A percentile compares a stretch with the other conserved stretches of the same genome.
Evolutionary conservation across 805 yeast species (phyloP).

Genomic region (Jamesozyma jinghongensis): DNA sequence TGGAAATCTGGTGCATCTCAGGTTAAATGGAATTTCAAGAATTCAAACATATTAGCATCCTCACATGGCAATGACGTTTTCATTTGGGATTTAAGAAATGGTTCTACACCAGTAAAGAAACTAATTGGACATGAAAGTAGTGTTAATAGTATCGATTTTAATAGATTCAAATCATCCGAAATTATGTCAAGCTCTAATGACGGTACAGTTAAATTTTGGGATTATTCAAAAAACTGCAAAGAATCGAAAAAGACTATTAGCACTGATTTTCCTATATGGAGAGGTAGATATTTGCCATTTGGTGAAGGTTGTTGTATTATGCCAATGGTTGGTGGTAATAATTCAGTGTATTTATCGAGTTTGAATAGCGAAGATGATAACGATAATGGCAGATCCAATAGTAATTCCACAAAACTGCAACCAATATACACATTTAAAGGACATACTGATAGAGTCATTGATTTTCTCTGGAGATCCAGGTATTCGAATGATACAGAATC

Average conservation of each 20-base stretch:
- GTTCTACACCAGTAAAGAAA: slow-evolving; percentile 61
- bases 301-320: slow-evolving; percentile 81
- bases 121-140: slow-evolving; percentile 74
- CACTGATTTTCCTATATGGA: slow-evolving; percentile 78
- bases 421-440: slow-evolving; percentile 63
- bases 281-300: slow-evolving; percentile 83
- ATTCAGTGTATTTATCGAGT: slow-evolving; percentile 33
- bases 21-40: slow-evolving; percentile 81
- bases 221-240: slow-evolving; percentile 35
- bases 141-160: slow-evolving; percentile 83
- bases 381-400: slow-evolving; percentile 9
- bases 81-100: slow-evolving; percentile 84
- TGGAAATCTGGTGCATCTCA: slow-evolving; percentile 94
- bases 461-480: slow-evolving; percentile 78
- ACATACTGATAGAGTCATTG: slow-evolving; percentile 77
- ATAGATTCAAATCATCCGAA: slow-evolving; percentile 46
- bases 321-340: slow-evolving; percentile 83
- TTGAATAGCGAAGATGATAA: slow-evolving; percentile 9
- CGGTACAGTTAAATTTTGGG: slow-evolving; percentile 76
- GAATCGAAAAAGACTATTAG: slow-evolving; percentile 50
- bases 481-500: slow-evolving; percentile 36
- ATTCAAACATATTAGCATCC: slow-evolving; percentile 72
- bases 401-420: slow-evolving; percentile 27
- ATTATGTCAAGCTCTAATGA: slow-evolving; percentile 84
- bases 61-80: slow-evolving; percentile 74